Evolutionary conservation across 1,139 yeast genomes (phyloP), one percentile per base, ranked within the genome.

Genomic region (Keqinozyma sinolaborantium): DNA sequence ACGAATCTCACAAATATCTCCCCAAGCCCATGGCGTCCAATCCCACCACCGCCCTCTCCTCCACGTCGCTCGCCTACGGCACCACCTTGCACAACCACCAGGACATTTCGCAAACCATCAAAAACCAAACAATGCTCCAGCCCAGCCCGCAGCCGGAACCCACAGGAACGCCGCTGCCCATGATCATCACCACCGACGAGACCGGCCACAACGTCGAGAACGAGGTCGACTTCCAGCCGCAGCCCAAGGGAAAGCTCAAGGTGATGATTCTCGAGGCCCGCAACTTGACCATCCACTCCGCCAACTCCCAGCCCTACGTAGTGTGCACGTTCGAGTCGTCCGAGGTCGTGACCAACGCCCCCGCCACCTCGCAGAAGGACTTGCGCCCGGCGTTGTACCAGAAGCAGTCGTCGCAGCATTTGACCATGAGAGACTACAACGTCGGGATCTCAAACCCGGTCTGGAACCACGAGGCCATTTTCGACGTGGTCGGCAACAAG

Each of bases 281-380:
- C 37, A 81, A 78, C 44, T 66, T 88, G 40, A 63, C 71, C 28
- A 75, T 80, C 18, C 64, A 67, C 33, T 60, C 76, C 3, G 36
- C 50, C 21, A 64, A 72, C 42, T 59, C 58, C 28, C 82, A 78
- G 47, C 96, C 96, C 3, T 90, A 90, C 55, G 96, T 86, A 15
- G 96, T 90, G 21, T 86, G 95, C 56, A 85, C 95, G 2, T 90
- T 85, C 61, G 96, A 88, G 53, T 83, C 94, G 40, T 83, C 95
- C 2, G 97, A 90, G 60, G 85, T 82, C 45, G 88, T 90, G 39
- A 80, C 95, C 16, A 79, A 79, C 41, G 90, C 92, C 11, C 88
- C 94, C 3, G 83, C 78, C 40, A 73, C 82, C 19, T 70, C 70
- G 43, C 79, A 73, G 23, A 72, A 65, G 37, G 21, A 18, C 21